These are phyloP conservation scores for Suhomyces bribrorum DNA, from an alignment of 1,139 yeast species.

Conservation along the genomic window DNA sequence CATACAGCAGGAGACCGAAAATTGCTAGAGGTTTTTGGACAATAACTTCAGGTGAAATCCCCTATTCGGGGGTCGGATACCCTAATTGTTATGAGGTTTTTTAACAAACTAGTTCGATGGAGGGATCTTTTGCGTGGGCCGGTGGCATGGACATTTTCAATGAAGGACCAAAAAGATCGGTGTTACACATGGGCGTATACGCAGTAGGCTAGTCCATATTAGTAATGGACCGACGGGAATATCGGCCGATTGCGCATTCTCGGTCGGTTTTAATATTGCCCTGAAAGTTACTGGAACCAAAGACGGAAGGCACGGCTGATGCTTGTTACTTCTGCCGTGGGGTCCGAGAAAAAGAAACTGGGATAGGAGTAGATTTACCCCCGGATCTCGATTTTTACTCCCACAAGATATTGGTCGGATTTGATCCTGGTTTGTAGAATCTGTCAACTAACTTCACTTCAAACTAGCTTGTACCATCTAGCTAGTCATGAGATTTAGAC, in stretches of 20 bases:
- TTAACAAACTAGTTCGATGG: too few relatives aligned
- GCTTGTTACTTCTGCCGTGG: constrained; percentile 14
- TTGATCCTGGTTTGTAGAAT: background rate
- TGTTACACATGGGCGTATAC: too few relatives aligned
- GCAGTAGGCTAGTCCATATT: too few relatives aligned
- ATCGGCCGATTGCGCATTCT: background rate
- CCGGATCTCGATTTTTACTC: background rate
- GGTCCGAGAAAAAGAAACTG: constrained; percentile 11
- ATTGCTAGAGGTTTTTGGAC: too few relatives aligned
- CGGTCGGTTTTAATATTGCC: background rate
- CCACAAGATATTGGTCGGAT: background rate
- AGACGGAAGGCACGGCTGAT: constrained; percentile 12
- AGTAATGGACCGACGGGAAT: background rate
- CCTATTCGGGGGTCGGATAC: background rate
- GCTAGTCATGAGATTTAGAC: too few relatives aligned
- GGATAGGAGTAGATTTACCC: constrained; percentile 3
- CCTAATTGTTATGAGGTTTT: too few relatives aligned
- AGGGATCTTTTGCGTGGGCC: too few relatives aligned
- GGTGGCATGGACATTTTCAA: too few relatives aligned
- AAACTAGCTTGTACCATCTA: background rate
- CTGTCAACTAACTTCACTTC: background rate
- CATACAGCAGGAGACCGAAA: background rate
- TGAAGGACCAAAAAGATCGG: too few relatives aligned
- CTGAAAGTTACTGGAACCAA: background rate
- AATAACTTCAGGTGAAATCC: too few relatives aligned